phyloP scores from a whole-genome alignment of 2,329 filamentous ascomycete species.

The Colletotrichum cereale region DNA sequence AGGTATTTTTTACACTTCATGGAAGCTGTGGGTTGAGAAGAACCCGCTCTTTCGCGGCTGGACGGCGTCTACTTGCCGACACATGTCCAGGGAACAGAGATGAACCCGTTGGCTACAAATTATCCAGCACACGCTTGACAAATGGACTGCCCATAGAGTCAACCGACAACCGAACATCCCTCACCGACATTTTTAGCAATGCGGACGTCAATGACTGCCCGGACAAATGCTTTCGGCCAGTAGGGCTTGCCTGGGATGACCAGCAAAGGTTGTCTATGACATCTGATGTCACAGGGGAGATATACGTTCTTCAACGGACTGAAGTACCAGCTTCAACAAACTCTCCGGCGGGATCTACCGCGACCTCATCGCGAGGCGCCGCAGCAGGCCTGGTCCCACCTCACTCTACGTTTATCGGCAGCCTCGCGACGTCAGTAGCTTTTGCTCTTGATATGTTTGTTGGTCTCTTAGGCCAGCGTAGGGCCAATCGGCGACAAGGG shows the following conservation, averaged over 20 bases:
- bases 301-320: slow-evolving; percentile 57
- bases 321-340: neutral
- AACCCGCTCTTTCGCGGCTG: slow-evolving; percentile 4
- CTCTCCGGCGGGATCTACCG: too few relatives aligned
- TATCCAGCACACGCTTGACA: slow-evolving; percentile 57
- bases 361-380: neutral
- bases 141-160: slow-evolving; percentile 55
- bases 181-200: slow-evolving; percentile 67
- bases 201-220: slow-evolving; percentile 62
- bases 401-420: neutral
- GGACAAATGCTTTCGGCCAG: slow-evolving; percentile 64
- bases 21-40: slow-evolving; percentile 66
- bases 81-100: slow-evolving; percentile 54
- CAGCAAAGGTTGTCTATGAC: slow-evolving; percentile 64
- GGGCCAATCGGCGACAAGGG: neutral
- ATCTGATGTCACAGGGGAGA: slow-evolving; percentile 66
- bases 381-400: neutral
- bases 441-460: neutral
- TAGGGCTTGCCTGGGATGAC: slow-evolving; percentile 57
- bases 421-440: neutral
- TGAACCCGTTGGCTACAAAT: slow-evolving; percentile 59
- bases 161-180: slow-evolving; percentile 58
- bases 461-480: neutral
- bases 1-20: slow-evolving; percentile 73
- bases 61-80: slow-evolving; percentile 19